Evolutionary conservation across 805 yeast genomes (phyloP).

Genomic region (Yarrowia keelungensis): DNA sequence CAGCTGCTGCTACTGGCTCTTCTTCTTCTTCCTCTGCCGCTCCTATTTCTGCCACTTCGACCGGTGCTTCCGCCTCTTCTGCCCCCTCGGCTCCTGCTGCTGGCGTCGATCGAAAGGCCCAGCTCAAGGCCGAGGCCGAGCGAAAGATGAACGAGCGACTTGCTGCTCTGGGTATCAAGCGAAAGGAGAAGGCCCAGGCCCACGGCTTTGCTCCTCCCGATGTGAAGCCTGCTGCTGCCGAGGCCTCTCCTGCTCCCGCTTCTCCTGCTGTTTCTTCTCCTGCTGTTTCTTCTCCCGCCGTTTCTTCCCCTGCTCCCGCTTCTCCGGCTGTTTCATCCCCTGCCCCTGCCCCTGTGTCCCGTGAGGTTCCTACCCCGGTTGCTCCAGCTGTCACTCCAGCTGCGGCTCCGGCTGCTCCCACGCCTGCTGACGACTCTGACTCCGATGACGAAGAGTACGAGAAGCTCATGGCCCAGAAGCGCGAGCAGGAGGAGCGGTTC

Average conservation of each 20-base stretch:
- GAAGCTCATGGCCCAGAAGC: conserved; percentile 47
- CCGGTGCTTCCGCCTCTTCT: conserved; percentile 23
- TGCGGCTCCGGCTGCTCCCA: conserved; percentile 24
- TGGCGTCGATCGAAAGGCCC: conserved; percentile 76
- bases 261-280: conserved; percentile 21
- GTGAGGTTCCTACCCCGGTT: conserved; percentile 38
- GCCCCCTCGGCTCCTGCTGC: conserved; percentile 43
- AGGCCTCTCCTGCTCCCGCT: neutral
- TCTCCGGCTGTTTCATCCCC: conserved; percentile 32
- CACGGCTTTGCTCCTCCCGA: conserved; percentile 43
- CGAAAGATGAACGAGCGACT: conserved; percentile 84
- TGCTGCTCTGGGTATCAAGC: conserved; percentile 75
- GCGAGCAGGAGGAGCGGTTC: conserved; percentile 44
- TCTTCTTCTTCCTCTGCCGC: conserved; percentile 7
- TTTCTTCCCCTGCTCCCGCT: conserved; percentile 36
- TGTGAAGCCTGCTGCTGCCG: conserved; percentile 33
- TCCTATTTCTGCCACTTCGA: conserved; percentile 27
- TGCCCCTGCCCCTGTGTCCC: conserved; percentile 31
- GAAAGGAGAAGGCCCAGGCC: conserved; percentile 44
- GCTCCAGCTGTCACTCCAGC: conserved; percentile 37
- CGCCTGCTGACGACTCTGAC: conserved; percentile 26
- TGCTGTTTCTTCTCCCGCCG: conserved; percentile 39
- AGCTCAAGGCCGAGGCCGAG: conserved; percentile 80
- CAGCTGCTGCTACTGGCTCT: neutral
- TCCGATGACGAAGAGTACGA: conserved; percentile 50